Conservation (phyloP, 1,139 yeast species). For the Saccharomyces hybrid region DNA sequence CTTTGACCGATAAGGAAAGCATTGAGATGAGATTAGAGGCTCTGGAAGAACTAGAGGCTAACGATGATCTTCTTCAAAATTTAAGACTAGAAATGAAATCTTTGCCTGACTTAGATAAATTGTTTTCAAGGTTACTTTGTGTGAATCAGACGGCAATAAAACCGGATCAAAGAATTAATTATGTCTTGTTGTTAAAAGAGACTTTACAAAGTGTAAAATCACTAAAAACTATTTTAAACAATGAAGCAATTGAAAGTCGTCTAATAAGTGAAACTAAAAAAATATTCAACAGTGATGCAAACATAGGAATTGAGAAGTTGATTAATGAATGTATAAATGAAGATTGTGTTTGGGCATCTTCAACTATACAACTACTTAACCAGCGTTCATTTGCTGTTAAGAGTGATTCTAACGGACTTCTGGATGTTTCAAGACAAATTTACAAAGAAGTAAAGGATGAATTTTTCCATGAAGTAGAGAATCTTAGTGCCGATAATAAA, state of each 20-base stretch:
- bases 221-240: conserved; percentile 13
- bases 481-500: conserved; percentile 21
- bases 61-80: conserved; percentile 16
- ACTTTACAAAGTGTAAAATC: conserved; percentile 20
- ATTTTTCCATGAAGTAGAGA: conserved; percentile 27
- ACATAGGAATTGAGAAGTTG: conserved; percentile 19
- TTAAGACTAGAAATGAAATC: conserved; percentile 27
- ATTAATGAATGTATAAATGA: conserved; percentile 35
- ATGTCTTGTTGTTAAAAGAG: conserved; percentile 35
- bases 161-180: conserved; percentile 37
- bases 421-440: conserved; percentile 40
- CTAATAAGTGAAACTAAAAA: conserved; percentile 30
- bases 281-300: conserved; percentile 27
- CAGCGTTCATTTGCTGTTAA: conserved; percentile 41
- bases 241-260: conserved; percentile 9
- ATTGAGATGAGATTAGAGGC: conserved; percentile 34
- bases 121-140: conserved; percentile 31
- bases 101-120: conserved; percentile 35
- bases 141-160: conserved; percentile 18
- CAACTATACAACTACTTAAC: conserved; percentile 36
- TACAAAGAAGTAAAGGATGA: conserved; percentile 37
- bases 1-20: conserved; percentile 35
- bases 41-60: conserved; percentile 31
- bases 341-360: conserved; percentile 39
- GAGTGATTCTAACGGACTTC: conserved; percentile 39